phyloP scores from a whole-genome alignment of 352 stramenopile genomes.

The Pythium coloratum region DNA sequence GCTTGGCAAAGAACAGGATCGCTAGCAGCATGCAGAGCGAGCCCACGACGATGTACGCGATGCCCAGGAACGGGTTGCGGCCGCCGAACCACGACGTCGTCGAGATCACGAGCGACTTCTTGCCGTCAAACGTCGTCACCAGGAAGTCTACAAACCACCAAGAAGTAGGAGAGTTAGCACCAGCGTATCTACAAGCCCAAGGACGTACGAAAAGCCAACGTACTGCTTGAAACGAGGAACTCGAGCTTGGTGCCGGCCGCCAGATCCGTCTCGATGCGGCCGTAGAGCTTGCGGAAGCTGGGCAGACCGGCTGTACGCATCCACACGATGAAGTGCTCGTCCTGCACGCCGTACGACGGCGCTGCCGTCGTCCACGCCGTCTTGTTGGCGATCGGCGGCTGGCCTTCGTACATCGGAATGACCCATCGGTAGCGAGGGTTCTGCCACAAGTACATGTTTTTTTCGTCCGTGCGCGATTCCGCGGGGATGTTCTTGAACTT shows the following conservation, averaged over 20 bases:
- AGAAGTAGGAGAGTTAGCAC: neutral
- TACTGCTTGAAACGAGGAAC: constrained; percentile 92
- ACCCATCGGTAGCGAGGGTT: constrained; percentile 82
- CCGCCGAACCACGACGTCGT: constrained; percentile 96
- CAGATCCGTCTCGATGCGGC: constrained; percentile 94
- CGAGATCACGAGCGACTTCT: constrained; percentile 96
- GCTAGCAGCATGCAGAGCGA: constrained; percentile 92
- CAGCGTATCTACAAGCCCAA: neutral
- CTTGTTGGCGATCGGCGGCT: constrained; percentile 65
- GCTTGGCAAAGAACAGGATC: constrained; percentile 96
- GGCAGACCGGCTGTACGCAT: constrained; percentile 98
- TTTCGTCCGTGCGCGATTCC: constrained; percentile 27
- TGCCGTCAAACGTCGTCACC: constrained; percentile 94
- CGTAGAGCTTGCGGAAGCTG: constrained; percentile 99
- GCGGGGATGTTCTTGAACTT: constrained; percentile 94
- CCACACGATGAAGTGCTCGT: constrained; percentile 99
- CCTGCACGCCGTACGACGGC: constrained; percentile 89
- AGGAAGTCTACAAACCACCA: constrained; percentile 88
- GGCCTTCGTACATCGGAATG: constrained; percentile 63
- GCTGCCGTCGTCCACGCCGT: constrained; percentile 74
- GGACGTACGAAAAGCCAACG: constrained; percentile 30
- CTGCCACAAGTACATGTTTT: constrained; percentile 81
- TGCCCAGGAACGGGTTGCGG: constrained; percentile 96
- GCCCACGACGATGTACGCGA: constrained; percentile 96
- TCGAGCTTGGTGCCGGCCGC: constrained; percentile 85